Evolutionary conservation across 768 basidiomycete species (phyloP).

Genomic region (Pholiota molesta): DNA sequence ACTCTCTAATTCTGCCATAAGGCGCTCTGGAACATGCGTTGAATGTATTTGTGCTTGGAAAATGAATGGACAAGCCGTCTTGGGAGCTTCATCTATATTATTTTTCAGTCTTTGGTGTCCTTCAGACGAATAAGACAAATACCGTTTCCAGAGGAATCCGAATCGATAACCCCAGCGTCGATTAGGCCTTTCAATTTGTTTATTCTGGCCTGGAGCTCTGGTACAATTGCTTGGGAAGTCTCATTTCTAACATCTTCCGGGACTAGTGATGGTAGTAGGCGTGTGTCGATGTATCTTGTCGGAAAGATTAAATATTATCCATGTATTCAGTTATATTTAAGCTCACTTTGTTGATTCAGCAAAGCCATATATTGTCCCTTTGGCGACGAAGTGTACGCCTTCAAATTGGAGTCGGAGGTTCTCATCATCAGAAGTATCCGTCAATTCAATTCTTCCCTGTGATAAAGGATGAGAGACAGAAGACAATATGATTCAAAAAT

Average conservation of each 20-base stretch:
- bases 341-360: slow-evolving; percentile 63
- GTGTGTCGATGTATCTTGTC: slow-evolving; percentile 65
- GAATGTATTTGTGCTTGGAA: slow-evolving; percentile 69
- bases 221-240: slow-evolving; percentile 59
- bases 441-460: slow-evolving; percentile 76
- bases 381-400: slow-evolving; percentile 73
- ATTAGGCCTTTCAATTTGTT: slow-evolving; percentile 63
- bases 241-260: slow-evolving; percentile 57
- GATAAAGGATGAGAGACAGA: slow-evolving; percentile 2
- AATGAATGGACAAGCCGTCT: slow-evolving; percentile 64
- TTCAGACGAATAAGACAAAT: not conserved
- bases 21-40: slow-evolving; percentile 48
- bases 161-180: slow-evolving; percentile 63
- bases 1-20: slow-evolving; percentile 72
- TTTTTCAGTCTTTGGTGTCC: not conserved
- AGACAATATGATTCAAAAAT: slow-evolving; percentile 5
- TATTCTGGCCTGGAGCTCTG: slow-evolving; percentile 62
- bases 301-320: not conserved
- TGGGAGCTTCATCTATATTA: slow-evolving; percentile 45
- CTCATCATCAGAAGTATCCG: slow-evolving; percentile 50
- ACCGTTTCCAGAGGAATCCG: slow-evolving; percentile 36
- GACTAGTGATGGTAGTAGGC: slow-evolving; percentile 67
- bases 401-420: slow-evolving; percentile 74
- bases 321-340: not conserved
- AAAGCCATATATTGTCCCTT: slow-evolving; percentile 79